Conservation (phyloP, 352 stramenopile species). For the Phytopythium aichiense region DNA sequence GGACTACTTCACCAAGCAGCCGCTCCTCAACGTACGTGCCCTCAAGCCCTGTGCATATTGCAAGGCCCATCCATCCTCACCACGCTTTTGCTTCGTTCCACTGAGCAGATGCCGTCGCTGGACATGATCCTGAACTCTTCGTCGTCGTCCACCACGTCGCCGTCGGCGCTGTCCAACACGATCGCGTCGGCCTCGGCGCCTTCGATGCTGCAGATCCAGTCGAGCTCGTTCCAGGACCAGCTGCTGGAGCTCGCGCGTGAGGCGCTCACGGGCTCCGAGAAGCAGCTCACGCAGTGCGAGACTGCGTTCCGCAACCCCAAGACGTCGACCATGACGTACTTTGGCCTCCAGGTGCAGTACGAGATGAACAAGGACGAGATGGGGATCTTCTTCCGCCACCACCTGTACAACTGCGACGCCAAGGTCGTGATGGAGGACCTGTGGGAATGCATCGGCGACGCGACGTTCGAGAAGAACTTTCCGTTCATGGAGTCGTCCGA, state of each 20-base stretch:
- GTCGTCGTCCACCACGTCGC: slow-evolving; percentile 51
- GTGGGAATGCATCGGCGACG: slow-evolving; percentile 73
- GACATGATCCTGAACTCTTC: slow-evolving; percentile 85
- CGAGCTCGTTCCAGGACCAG: slow-evolving; percentile 78
- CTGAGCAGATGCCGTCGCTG: slow-evolving; percentile 63
- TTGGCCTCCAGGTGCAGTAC: slow-evolving; percentile 85
- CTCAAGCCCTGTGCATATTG: neutral
- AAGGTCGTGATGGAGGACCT: slow-evolving; percentile 67
- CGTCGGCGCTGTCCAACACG: slow-evolving; percentile 60
- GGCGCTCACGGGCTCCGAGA: slow-evolving; percentile 50
- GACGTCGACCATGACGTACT: slow-evolving; percentile 88
- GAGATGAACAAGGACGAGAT: slow-evolving; percentile 86
- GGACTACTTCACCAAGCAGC: slow-evolving; percentile 90
- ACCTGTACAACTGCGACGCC: slow-evolving; percentile 77
- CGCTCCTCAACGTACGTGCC: slow-evolving; percentile 69
- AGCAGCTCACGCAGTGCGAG: slow-evolving; percentile 71
- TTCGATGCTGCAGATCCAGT: slow-evolving; percentile 65
- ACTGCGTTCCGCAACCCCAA: slow-evolving; percentile 74
- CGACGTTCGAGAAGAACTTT: slow-evolving; percentile 78
- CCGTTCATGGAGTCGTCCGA: slow-evolving; percentile 75
- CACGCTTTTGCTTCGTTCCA: neutral
- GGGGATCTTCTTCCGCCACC: slow-evolving; percentile 84
- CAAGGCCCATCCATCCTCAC: neutral
- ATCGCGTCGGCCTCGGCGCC: slow-evolving; percentile 41
- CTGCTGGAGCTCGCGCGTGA: slow-evolving; percentile 62